A percentile compares a stretch with the other conserved stretches of the same genome.
Conservation (phyloP, 306 rosid species). For the Alnus glutinosa region DNA sequence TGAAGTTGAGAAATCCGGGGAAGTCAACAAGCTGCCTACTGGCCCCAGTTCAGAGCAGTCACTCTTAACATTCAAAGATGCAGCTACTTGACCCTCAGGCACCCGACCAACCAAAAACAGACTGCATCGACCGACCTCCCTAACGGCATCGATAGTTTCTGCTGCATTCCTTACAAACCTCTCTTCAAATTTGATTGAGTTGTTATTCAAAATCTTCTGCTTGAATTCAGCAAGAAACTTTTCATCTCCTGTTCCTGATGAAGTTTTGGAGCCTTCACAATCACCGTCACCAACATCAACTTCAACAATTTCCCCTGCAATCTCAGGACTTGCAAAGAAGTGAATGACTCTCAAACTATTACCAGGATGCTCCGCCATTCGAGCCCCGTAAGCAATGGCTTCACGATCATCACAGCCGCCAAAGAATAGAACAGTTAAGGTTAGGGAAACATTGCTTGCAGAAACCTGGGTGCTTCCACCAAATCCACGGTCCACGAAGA, state of each 20-base stretch:
- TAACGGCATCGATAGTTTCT: constrained; percentile 31
- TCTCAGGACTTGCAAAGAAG: constrained; percentile 29
- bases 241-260: constrained; percentile 24
- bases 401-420: constrained; percentile 67
- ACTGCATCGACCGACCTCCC: constrained; percentile 37
- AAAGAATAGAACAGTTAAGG: constrained; percentile 46
- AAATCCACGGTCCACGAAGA: constrained; percentile 68
- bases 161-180: constrained; percentile 29
- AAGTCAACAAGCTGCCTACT: constrained; percentile 45
- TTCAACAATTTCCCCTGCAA: constrained; percentile 25
- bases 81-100: constrained; percentile 44
- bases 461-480: constrained; percentile 62
- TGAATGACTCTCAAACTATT: constrained; percentile 39
- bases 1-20: constrained; percentile 34
- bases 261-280: background rate
- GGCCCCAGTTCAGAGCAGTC: constrained; percentile 64
- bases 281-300: constrained; percentile 19
- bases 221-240: constrained; percentile 33
- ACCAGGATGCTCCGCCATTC: constrained; percentile 79
- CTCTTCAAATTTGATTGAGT: constrained; percentile 42
- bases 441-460: constrained; percentile 53
- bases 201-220: constrained; percentile 18
- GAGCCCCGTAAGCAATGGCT: constrained; percentile 60
- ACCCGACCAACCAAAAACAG: constrained; percentile 57
- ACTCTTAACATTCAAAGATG: constrained; percentile 29